phyloP scores from a whole-genome alignment of 2,329 filamentous ascomycete species.

The Pestalotiopsis sp. region DNA sequence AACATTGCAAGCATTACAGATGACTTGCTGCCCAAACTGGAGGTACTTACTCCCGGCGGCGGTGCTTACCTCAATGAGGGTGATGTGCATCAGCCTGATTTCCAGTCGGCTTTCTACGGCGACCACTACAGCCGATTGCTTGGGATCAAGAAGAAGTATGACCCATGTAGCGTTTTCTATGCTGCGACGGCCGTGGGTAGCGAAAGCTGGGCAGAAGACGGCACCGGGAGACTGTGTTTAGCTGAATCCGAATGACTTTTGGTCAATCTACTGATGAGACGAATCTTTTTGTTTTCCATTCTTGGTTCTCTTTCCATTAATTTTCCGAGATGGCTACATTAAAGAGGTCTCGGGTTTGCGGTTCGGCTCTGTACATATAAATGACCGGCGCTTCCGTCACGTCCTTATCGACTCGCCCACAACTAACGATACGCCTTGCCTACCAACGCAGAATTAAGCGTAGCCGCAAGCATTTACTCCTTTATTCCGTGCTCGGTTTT shows the following conservation, averaged over 20 bases:
- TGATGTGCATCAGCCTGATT: slow-evolving; percentile 36
- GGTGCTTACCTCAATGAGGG: slow-evolving; percentile 42
- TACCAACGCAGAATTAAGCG: not conserved
- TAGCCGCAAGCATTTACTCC: not conserved
- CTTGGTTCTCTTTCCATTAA: too few species aligned
- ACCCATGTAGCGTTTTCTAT: slow-evolving; percentile 40
- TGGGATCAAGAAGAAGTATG: slow-evolving; percentile 44
- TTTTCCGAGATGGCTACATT: too few species aligned
- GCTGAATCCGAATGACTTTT: too few species aligned
- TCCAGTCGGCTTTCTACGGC: slow-evolving; percentile 36
- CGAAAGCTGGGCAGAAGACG: slow-evolving; percentile 40
- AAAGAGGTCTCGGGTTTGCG: too few species aligned
- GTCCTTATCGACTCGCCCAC: not conserved
- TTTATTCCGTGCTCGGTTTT: not conserved
- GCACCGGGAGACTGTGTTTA: slow-evolving; percentile 36
- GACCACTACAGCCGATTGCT: slow-evolving; percentile 34
- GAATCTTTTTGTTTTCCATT: too few species aligned
- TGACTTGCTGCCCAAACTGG: slow-evolving; percentile 14
- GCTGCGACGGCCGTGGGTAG: slow-evolving; percentile 43
- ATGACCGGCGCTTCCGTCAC: not conserved
- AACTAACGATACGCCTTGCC: not conserved
- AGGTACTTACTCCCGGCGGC: slow-evolving; percentile 18
- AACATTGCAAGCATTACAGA: slow-evolving; percentile 18
- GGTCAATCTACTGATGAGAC: too few species aligned
- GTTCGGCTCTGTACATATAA: not conserved